phyloP scores from a whole-genome alignment of 116 monocot species.

The Zostera marina region DNA sequence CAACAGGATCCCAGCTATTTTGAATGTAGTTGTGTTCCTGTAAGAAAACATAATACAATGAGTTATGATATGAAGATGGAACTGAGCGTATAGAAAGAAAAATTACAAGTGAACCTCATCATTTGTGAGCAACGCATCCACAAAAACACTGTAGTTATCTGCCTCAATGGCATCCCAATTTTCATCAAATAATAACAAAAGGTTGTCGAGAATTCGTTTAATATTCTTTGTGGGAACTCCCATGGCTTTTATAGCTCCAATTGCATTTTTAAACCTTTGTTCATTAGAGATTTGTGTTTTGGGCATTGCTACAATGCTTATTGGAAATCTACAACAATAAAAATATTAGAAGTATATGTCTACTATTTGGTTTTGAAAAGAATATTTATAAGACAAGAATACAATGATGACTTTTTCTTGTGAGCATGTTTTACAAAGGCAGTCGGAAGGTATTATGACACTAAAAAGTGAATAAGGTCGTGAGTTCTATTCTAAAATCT shows the following conservation, averaged over 20 bases:
- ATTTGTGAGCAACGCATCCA: constrained; percentile 30
- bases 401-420: too few species aligned
- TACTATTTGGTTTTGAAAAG: too few species aligned
- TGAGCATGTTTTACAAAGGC: too few species aligned
- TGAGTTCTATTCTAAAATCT: too few species aligned
- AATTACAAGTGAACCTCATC: constrained; percentile 7
- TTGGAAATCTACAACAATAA: too few species aligned
- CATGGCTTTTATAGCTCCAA: constrained; percentile 32
- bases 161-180: constrained; percentile 49
- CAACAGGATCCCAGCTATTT: constrained; percentile 2
- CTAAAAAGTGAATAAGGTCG: too few species aligned
- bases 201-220: constrained; percentile 23
- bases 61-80: too few species aligned
- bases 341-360: too few species aligned
- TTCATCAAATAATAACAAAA: constrained; percentile 25
- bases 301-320: neutral
- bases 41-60: neutral
- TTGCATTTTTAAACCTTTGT: constrained; percentile 22
- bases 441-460: too few species aligned
- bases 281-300: neutral
- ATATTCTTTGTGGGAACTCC: constrained; percentile 25
- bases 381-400: too few species aligned
- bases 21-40: constrained; percentile 3
- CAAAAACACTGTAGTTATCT: constrained; percentile 41
- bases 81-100: neutral